Percentiles rank a stretch among this genome's conserved stretches.
These are phyloP conservation scores for Phialophora macrospora DNA, from an alignment of 2,329 filamentous ascomycete species.

Conservation along the genomic window DNA sequence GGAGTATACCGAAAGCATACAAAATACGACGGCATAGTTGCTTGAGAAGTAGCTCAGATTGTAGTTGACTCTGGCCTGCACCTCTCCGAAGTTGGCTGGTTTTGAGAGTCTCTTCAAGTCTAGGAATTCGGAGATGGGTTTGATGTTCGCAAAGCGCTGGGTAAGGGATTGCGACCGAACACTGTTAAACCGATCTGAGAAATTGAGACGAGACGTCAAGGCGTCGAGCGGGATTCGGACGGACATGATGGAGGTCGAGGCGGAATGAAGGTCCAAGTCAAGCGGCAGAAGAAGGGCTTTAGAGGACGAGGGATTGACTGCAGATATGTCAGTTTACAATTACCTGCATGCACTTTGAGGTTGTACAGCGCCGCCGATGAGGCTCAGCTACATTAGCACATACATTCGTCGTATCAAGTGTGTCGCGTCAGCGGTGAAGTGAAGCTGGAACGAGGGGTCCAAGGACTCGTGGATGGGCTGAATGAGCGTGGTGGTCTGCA, in stretches of 20 bases:
- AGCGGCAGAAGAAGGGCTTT: conserved; percentile 2
- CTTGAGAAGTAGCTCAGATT: conserved; percentile 96
- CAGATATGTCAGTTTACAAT: background rate
- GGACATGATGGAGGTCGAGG: conserved; percentile 62
- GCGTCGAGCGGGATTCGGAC: conserved; percentile 92
- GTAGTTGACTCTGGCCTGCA: conserved; percentile 93
- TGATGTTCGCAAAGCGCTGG: conserved; percentile 88
- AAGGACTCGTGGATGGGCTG: background rate
- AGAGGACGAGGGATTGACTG: background rate
- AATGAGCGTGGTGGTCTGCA: conserved; percentile 9
- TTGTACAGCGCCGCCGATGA: background rate
- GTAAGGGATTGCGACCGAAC: conserved; percentile 78
- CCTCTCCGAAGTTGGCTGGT: conserved; percentile 85
- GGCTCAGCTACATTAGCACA: background rate
- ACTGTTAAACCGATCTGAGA: conserved; percentile 81
- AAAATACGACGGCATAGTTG: conserved; percentile 94
- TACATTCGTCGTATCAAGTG: background rate
- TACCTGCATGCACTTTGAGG: background rate
- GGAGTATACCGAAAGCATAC: conserved; percentile 95
- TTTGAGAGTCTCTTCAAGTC: conserved; percentile 96
- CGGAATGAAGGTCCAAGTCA: background rate
- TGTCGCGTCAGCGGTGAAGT: background rate
- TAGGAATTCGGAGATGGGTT: conserved; percentile 89
- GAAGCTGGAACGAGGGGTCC: background rate
- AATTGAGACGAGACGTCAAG: conserved; percentile 86